Evolutionary conservation across 352 stramenopile species (phyloP).

Genomic region (Aphanomyces cochlioides): DNA sequence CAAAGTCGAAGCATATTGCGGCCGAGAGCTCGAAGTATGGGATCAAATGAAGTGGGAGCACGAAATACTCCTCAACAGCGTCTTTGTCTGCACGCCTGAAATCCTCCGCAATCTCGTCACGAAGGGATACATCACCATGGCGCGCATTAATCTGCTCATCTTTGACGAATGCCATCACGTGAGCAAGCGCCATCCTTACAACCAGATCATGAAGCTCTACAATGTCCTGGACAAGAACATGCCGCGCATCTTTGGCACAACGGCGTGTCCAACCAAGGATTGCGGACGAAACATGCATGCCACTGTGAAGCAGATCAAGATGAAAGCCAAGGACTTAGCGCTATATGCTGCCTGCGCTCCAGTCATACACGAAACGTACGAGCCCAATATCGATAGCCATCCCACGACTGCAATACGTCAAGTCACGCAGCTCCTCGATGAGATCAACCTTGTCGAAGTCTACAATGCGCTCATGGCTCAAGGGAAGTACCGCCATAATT

Average conservation of each 20-base stretch:
- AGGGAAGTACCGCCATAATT: constrained; percentile 40
- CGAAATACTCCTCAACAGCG: constrained; percentile 52
- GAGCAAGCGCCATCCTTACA: constrained; percentile 85
- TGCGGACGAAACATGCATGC: constrained; percentile 70
- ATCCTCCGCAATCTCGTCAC: constrained; percentile 80
- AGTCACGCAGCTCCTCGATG: constrained; percentile 14
- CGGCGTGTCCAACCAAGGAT: constrained; percentile 62
- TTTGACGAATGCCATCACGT: constrained; percentile 91
- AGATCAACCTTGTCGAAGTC: constrained; percentile 38
- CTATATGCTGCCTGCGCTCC: constrained; percentile 66
- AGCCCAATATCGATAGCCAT: constrained; percentile 9
- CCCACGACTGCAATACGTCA: neutral
- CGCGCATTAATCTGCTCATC: constrained; percentile 78
- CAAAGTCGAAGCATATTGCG: constrained; percentile 52
- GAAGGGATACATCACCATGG: constrained; percentile 76
- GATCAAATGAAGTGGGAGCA: constrained; percentile 53
- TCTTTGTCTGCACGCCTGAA: constrained; percentile 86
- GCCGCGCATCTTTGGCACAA: constrained; percentile 84
- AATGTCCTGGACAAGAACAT: constrained; percentile 34
- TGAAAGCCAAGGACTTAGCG: constrained; percentile 48
- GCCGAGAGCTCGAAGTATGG: constrained; percentile 53
- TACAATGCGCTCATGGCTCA: constrained; percentile 53
- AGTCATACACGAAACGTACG: constrained; percentile 60
- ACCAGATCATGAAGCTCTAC: constrained; percentile 84
- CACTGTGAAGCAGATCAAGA: constrained; percentile 62